A percentile compares a stretch with the other conserved stretches of the same genome.
Conservation (phyloP, 805 yeast genomes). For the Candida maris region DNA sequence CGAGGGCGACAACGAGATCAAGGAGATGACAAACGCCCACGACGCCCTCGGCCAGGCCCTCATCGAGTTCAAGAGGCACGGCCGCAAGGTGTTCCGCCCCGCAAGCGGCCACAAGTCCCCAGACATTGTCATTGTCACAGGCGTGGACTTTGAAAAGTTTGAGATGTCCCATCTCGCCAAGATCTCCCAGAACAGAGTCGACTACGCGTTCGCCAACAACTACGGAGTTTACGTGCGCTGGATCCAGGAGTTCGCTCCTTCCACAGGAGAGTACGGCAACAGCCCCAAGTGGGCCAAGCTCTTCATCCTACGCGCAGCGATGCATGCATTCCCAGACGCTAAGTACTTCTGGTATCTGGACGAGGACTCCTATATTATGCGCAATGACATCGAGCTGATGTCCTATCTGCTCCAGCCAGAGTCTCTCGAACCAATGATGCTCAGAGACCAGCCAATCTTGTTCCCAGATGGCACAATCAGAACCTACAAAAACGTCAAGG, state of each 20-base stretch:
- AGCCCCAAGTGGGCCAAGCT: slow-evolving; percentile 61
- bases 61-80: slow-evolving; percentile 61
- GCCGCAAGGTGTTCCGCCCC: slow-evolving; percentile 49
- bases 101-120: slow-evolving; percentile 43
- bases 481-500: slow-evolving; percentile 59
- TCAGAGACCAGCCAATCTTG: slow-evolving; percentile 68
- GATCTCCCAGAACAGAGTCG: slow-evolving; percentile 80
- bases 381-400: slow-evolving; percentile 56
- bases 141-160: slow-evolving; percentile 69
- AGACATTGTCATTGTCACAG: slow-evolving; percentile 71
- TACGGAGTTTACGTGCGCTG: slow-evolving; percentile 85
- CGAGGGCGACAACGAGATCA: slow-evolving; percentile 37
- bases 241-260: slow-evolving; percentile 76
- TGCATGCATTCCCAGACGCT: slow-evolving; percentile 89
- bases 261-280: slow-evolving; percentile 43
- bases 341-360: slow-evolving; percentile 88
- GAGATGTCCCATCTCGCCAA: slow-evolving; percentile 57
- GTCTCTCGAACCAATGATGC: slow-evolving; percentile 59
- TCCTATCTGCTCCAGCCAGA: slow-evolving; percentile 57
- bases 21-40: slow-evolving; percentile 43
- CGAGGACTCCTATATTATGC: slow-evolving; percentile 73
- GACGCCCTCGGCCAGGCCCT: slow-evolving; percentile 46
- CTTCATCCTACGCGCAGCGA: slow-evolving; percentile 75
- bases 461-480: slow-evolving; percentile 65
- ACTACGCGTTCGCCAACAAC: slow-evolving; percentile 76